These are phyloP conservation scores for Oryza brachyantha DNA, from an alignment of 176 grass and related monocot species.

Conservation along the genomic window DNA sequence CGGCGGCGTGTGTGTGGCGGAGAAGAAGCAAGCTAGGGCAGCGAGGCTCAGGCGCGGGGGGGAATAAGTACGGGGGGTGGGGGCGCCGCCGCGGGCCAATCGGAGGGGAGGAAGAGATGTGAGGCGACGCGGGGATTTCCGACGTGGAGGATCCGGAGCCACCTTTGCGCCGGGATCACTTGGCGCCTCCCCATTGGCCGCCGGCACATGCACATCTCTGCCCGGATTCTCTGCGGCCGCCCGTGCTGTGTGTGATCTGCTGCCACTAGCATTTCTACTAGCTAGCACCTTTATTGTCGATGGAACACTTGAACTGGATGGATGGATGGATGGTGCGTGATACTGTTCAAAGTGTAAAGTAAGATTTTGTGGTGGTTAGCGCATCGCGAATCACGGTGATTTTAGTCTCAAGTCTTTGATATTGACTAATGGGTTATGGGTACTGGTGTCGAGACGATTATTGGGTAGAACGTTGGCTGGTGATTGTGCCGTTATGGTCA, in stretches of 20 bases:
- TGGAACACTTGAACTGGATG: background rate
- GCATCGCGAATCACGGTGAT: no score
- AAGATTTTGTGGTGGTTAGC: no score
- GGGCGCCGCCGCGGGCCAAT: constrained; percentile 21
- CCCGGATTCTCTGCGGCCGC: background rate
- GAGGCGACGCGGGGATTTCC: constrained; percentile 36
- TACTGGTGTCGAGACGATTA: no score
- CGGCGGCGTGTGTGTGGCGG: constrained; percentile 27
- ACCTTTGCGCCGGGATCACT: constrained; percentile 34
- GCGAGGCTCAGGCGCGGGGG: no score
- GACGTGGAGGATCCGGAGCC: constrained; percentile 54
- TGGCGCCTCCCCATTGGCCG: constrained; percentile 24
- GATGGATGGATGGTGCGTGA: background rate
- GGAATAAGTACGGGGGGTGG: constrained; percentile 32
- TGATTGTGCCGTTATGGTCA: no score
- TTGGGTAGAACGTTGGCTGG: no score
- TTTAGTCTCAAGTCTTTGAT: background rate
- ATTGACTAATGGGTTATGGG: background rate
- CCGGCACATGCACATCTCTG: constrained; percentile 7
- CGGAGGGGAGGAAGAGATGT: constrained; percentile 27
- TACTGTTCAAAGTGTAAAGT: background rate
- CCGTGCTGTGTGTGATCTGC: no score
- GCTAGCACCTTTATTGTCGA: background rate
- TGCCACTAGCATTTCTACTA: no score
- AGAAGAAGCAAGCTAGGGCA: constrained; percentile 25